phyloP scores from a whole-genome alignment of 2,329 filamentous ascomycete genomes.

The Sarocladium strictum region DNA sequence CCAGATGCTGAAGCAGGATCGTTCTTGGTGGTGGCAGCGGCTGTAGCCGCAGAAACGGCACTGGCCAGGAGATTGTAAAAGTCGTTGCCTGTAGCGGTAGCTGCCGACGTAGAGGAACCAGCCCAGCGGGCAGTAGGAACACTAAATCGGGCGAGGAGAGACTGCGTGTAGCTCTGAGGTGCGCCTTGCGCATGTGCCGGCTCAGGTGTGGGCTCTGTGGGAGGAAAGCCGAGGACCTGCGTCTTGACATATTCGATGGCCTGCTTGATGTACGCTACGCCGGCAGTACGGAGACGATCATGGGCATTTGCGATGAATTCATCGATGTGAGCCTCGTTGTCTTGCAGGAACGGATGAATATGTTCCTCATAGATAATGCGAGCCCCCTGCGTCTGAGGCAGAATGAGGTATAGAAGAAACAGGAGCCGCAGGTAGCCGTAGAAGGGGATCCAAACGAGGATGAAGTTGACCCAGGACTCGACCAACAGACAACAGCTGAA shows the following conservation, averaged over 20 bases:
- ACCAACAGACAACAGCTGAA: conserved; percentile 73
- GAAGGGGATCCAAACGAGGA: conserved; percentile 86
- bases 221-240: conserved; percentile 71
- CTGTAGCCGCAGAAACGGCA: conserved; percentile 60
- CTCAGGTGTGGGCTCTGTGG: conserved; percentile 35
- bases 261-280: conserved; percentile 68
- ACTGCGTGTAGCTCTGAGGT: conserved; percentile 65
- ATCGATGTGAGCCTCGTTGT: conserved; percentile 87
- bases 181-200: conserved; percentile 28
- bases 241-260: conserved; percentile 67
- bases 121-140: conserved; percentile 64
- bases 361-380: conserved; percentile 78
- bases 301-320: conserved; percentile 79
- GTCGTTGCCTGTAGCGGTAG: conserved; percentile 46
- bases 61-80: conserved; percentile 74
- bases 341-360: conserved; percentile 79
- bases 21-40: conserved; percentile 26
- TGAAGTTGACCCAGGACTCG: conserved; percentile 84
- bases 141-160: conserved; percentile 78
- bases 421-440: conserved; percentile 86
- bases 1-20: conserved; percentile 30
- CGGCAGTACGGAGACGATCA: conserved; percentile 69
- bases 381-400: conserved; percentile 95
- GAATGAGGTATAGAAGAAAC: conserved; percentile 87
- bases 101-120: conserved; percentile 25